Conservation (phyloP, 2,329 filamentous ascomycete genomes). For the Pyricularia sp. region DNA sequence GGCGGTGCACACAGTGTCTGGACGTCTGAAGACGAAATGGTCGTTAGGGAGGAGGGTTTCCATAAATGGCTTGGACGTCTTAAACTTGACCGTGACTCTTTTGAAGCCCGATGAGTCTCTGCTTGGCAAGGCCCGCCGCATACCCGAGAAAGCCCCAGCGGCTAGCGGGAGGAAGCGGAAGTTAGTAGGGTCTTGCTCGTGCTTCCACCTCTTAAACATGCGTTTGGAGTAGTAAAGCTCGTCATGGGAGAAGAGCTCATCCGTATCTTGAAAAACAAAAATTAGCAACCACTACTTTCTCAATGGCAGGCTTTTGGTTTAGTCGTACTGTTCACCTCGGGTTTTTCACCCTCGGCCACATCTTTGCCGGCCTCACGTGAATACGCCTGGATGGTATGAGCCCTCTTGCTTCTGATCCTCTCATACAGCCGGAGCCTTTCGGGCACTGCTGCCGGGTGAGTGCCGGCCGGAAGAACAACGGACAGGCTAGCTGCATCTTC, state of each 20-base stretch:
- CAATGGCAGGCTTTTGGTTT: background rate
- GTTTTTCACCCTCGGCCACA: slow-evolving; percentile 19
- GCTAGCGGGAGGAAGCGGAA: slow-evolving; percentile 30
- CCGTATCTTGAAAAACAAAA: slow-evolving; percentile 26
- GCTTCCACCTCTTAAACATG: slow-evolving; percentile 34
- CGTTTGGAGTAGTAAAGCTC: slow-evolving; percentile 42
- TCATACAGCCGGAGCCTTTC: slow-evolving; percentile 47
- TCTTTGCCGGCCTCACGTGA: slow-evolving; percentile 40
- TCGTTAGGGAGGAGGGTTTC: slow-evolving; percentile 32
- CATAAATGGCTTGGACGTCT: slow-evolving; percentile 33
- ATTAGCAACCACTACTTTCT: slow-evolving; percentile 7
- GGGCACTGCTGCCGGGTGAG: slow-evolving; percentile 29
- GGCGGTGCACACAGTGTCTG: slow-evolving; percentile 29
- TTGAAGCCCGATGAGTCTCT: slow-evolving; percentile 17
- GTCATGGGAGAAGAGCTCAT: slow-evolving; percentile 45
- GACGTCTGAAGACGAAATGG: slow-evolving; percentile 26
- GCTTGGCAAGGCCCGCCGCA: background rate
- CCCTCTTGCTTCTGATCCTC: slow-evolving; percentile 39
- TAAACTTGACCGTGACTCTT: slow-evolving; percentile 35
- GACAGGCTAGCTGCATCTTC: too few species aligned
- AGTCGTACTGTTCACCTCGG: slow-evolving; percentile 27
- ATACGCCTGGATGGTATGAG: slow-evolving; percentile 14
- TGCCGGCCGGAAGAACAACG: slow-evolving; percentile 34
- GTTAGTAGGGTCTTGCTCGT: slow-evolving; percentile 19
- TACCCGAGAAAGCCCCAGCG: slow-evolving; percentile 8